A percentile compares a stretch with the other conserved stretches of the same genome.
phyloP scores from a whole-genome alignment of 352 stramenopile species.

The Pythium rhizo-oryzae region DNA sequence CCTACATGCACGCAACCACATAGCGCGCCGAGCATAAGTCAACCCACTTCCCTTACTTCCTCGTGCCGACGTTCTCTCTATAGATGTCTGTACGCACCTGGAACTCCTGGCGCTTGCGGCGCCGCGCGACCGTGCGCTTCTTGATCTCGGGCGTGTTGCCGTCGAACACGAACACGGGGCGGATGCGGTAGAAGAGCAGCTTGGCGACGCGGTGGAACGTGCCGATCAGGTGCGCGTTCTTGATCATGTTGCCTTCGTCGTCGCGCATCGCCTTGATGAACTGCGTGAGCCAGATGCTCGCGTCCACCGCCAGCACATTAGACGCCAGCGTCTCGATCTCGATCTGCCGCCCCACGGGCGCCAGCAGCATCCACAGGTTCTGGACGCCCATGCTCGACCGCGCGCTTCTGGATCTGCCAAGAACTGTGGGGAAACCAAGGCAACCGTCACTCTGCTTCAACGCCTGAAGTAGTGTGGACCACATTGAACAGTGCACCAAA shows the following conservation, averaged over 20 bases:
- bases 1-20: conserved; percentile 24
- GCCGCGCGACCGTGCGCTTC: conserved; percentile 73
- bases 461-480: conserved; percentile 14
- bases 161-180: conserved; percentile 99
- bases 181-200: conserved; percentile 96
- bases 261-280: conserved; percentile 99
- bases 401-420: too few species aligned
- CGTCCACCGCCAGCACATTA: conserved; percentile 97
- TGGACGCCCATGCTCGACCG: conserved; percentile 95
- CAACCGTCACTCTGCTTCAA: conserved; percentile 31
- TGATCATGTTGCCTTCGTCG: conserved; percentile 93
- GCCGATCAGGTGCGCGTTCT: conserved; percentile 95
- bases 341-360: conserved; percentile 95
- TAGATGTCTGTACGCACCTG: conserved; percentile 29
- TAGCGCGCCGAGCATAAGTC: neutral
- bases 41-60: neutral
- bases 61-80: too few species aligned
- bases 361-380: conserved; percentile 97
- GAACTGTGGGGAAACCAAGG: neutral
- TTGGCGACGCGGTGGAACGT: conserved; percentile 94
- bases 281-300: conserved; percentile 99
- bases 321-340: conserved; percentile 98
- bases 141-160: conserved; percentile 98
- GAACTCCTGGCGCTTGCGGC: conserved; percentile 66
- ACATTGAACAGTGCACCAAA: neutral